These are phyloP conservation scores for Cucumis hystrix DNA, from an alignment of 306 rosid genomes.

Conservation along the genomic window DNA sequence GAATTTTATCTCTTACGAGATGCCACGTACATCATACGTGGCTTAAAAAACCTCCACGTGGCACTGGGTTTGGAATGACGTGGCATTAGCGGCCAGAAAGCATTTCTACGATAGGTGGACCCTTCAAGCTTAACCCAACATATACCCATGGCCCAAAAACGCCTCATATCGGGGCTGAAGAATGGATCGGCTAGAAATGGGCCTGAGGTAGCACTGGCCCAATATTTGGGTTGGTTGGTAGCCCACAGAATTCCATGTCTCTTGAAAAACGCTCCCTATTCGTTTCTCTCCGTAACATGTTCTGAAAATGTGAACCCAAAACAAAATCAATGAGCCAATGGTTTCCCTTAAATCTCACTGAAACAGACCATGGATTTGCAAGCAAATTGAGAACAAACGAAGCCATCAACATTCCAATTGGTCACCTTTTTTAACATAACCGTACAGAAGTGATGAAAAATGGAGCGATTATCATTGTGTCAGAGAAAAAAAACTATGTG, in stretches of 20 bases:
- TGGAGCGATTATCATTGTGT: background rate
- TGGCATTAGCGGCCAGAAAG: background rate
- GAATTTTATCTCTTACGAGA: background rate
- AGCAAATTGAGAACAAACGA: background rate
- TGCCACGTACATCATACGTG: background rate
- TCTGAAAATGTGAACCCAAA: background rate
- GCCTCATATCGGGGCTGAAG: background rate
- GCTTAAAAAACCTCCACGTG: background rate
- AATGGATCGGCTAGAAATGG: background rate
- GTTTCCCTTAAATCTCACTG: background rate
- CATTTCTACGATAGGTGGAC: background rate
- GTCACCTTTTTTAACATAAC: background rate
- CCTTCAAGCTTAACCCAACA: background rate
- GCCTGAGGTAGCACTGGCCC: background rate
- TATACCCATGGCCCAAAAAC: background rate
- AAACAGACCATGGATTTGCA: slow-evolving; percentile 2
- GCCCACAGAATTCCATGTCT: background rate
- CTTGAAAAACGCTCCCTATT: background rate
- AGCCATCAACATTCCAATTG: background rate
- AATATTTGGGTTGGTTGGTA: background rate
- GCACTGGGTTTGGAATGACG: background rate
- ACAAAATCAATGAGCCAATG: background rate
- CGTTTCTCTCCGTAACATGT: background rate
- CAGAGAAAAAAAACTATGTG: slow-evolving; percentile 3
- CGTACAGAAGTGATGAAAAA: background rate